Base-by-base conservation (phyloP, 306 rosid species). In the Gynostemma pentaphyllum region DNA sequence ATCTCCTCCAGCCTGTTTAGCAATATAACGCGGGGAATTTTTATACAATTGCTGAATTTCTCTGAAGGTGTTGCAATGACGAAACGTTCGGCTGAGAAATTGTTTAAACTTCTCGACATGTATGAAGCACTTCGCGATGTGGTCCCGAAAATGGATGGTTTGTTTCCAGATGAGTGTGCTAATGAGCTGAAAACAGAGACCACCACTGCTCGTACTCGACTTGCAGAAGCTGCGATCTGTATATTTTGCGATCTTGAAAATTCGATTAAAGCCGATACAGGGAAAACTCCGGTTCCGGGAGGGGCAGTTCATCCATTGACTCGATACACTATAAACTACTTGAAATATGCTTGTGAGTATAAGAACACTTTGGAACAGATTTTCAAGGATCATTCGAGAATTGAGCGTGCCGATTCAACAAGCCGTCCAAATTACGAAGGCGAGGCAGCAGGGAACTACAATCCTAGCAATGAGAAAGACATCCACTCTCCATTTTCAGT, bases 281-380 rank as follows among this genome's bases (percentile, higher is more conserved):
- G 84, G 45, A 81, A 66, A 68, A 78, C 72, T 34, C 81, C 94
- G 1, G 90, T 90, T 14, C 85, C 97, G 0, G 79, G 82, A 5
- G 97, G 97, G 5, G 85, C 85, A 1, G 83, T 90, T 21, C 97
- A 90, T 42, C 97, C 95, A 0, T 64, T 87, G 72, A 81, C 87
- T n/a, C 95, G 97, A 8, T 87, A 90, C 73, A 82, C 85, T 3
- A 76, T 90, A 81, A 90, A 90, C 46, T 90, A 90, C 55, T 71
- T 90, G 14, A 77, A 87, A 60, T 87, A 87, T 66, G 83, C 85
- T 3, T 85, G 94, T 63, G 97, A 84, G 83, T 90, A 90, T 74
- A 87, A 70, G 23, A 81, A 71, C 49, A 70, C 97, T 0, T 41
- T 87, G 45, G 88, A 85, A 67, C 80, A 90, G 22, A 78, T 85